Percentiles rank a stretch among this genome's conserved stretches.
phyloP scores from a whole-genome alignment of 192 early-diverging fungal species.

The Geranomyces michiganensis region DNA sequence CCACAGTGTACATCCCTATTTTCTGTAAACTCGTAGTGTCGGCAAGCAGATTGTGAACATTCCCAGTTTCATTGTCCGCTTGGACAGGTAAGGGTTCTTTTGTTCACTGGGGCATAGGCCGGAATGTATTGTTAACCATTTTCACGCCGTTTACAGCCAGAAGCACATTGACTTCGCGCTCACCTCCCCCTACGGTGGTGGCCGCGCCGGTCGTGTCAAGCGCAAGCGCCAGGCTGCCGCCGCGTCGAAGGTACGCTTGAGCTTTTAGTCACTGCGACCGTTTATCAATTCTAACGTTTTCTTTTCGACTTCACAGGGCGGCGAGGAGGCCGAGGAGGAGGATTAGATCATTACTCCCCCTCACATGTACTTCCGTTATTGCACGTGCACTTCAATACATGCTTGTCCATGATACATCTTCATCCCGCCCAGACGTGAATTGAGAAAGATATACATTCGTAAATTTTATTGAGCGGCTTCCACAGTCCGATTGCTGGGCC shows the following conservation, averaged over 20 bases:
- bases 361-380: no score
- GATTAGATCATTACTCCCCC: conserved; percentile 26
- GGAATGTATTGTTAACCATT: background rate
- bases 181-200: conserved; percentile 95
- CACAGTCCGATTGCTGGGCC: no score
- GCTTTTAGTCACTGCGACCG: background rate
- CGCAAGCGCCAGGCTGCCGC: conserved; percentile 86
- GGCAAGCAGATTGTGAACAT: conserved; percentile 98
- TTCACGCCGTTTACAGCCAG: conserved; percentile 54
- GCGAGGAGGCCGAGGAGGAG: conserved; percentile 47
- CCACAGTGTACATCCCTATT: background rate
- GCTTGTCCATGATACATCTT: no score
- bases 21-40: conserved; percentile 55
- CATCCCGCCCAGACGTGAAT: no score
- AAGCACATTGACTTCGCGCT: conserved; percentile 82
- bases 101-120: background rate
- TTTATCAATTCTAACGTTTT: background rate
- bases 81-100: conserved; percentile 64
- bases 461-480: no score
- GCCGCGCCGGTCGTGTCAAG: conserved; percentile 95
- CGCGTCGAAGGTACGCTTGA: conserved; percentile 44
- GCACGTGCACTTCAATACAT: no score
- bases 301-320: conserved; percentile 27
- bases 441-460: no score
- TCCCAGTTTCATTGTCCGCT: conserved; percentile 93